phyloP scores from a whole-genome alignment of 2,329 filamentous ascomycete species.

The Curvularia verruculosa region DNA sequence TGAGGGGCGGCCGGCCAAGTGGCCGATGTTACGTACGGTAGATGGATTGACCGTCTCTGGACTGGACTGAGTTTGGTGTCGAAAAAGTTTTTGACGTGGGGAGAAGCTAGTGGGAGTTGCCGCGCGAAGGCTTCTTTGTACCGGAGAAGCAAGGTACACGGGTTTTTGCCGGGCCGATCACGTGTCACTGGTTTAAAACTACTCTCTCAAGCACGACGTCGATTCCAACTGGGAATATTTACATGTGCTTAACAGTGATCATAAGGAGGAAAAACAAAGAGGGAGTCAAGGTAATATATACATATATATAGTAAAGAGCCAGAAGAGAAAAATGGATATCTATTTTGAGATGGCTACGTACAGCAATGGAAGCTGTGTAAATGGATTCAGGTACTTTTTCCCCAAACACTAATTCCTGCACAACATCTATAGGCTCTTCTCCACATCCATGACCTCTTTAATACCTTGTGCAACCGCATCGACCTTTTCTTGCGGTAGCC shows the following conservation, averaged over 20 bases:
- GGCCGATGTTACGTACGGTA: neutral
- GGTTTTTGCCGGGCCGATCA: neutral
- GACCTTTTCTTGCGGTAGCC: constrained; percentile 64
- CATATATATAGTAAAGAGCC: neutral
- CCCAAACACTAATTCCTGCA: constrained; percentile 7
- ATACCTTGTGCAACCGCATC: constrained; percentile 51
- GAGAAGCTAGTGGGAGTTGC: neutral
- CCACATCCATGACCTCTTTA: constrained; percentile 69
- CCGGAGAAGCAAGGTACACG: neutral
- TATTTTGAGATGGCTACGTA: constrained; percentile 27
- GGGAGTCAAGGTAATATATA: neutral
- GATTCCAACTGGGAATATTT: neutral
- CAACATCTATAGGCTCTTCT: constrained; percentile 52
- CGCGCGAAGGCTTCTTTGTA: neutral
- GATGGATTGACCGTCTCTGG: neutral
- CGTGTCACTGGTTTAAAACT: neutral
- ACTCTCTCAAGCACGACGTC: neutral
- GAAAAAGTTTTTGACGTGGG: neutral
- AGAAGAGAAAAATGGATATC: constrained; percentile 4
- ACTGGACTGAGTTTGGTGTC: neutral
- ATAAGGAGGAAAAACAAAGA: neutral
- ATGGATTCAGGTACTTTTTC: constrained; percentile 19
- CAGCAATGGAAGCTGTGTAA: constrained; percentile 19
- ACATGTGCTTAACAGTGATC: neutral
- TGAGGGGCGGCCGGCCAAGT: neutral